These are phyloP conservation scores for Yamadazyma kanchanaburiensis DNA, from an alignment of 1,139 yeast species.

Conservation along the genomic window DNA sequence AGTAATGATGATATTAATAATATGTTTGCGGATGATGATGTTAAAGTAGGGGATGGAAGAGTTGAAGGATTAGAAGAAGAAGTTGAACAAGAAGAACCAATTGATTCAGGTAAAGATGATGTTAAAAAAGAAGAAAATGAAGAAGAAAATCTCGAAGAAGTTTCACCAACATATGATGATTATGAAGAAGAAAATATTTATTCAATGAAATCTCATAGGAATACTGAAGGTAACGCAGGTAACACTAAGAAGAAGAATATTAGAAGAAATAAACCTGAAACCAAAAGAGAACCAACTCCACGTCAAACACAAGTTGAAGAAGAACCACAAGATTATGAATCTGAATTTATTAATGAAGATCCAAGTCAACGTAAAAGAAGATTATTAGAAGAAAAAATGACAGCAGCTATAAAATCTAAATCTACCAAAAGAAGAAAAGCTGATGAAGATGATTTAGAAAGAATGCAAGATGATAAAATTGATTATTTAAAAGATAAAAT, in stretches of 20 bases:
- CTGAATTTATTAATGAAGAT: slow-evolving; percentile 31
- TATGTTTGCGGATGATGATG: slow-evolving; percentile 12
- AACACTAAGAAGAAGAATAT: slow-evolving; percentile 39
- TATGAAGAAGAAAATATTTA: slow-evolving; percentile 30
- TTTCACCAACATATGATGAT: slow-evolving; percentile 16
- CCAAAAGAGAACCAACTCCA: slow-evolving; percentile 7
- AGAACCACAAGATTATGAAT: slow-evolving; percentile 11
- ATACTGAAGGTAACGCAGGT: slow-evolving; percentile 10
- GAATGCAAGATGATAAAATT: slow-evolving; percentile 90
- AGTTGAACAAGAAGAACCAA: slow-evolving; percentile 1
- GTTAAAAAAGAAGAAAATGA: slow-evolving; percentile 3
- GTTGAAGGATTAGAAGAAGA: slow-evolving; percentile 3
- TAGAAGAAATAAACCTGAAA: slow-evolving; percentile 20
- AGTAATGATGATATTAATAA: slow-evolving; percentile 10
- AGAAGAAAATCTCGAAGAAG: neutral
- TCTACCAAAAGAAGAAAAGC: slow-evolving; percentile 58
- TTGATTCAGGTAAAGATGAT: slow-evolving; percentile 9
- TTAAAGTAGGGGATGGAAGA: slow-evolving; percentile 1
- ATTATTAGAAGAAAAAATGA: slow-evolving; percentile 77
- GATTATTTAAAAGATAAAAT: slow-evolving; percentile 79
- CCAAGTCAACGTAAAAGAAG: slow-evolving; percentile 61
- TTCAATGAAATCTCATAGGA: slow-evolving; percentile 31
- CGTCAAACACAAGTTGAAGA: slow-evolving; percentile 4
- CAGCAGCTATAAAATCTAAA: slow-evolving; percentile 67
- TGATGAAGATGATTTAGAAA: slow-evolving; percentile 90